phyloP scores from a whole-genome alignment of 768 basidiomycete species.

The Leccinum sublutescens region DNA sequence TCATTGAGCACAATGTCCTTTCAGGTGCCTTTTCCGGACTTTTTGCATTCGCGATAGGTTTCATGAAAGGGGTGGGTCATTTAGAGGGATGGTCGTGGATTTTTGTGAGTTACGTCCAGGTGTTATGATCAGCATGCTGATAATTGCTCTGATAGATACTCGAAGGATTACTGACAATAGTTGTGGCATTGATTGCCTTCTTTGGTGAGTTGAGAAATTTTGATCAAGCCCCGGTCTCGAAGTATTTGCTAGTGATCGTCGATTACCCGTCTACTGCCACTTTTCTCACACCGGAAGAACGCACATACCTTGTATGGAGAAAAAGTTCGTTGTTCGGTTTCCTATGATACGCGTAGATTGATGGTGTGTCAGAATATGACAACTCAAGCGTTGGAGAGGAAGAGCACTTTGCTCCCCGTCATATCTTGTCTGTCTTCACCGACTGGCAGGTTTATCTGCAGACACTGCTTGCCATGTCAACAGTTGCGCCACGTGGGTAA shows the following conservation, averaged over 20 bases:
- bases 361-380: constrained; percentile 42
- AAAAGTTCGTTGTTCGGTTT: constrained; percentile 12
- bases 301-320: constrained; percentile 19
- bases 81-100: constrained; percentile 67
- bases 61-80: constrained; percentile 47
- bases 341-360: constrained; percentile 47
- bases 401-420: constrained; percentile 54
- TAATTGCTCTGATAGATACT: constrained; percentile 9
- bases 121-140: background rate
- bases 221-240: background rate
- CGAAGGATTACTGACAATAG: constrained; percentile 54
- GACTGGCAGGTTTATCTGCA: constrained; percentile 61
- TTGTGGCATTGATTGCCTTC: constrained; percentile 52
- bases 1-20: background rate
- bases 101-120: constrained; percentile 43
- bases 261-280: constrained; percentile 39
- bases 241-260: constrained; percentile 44
- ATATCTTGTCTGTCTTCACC: constrained; percentile 49
- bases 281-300: constrained; percentile 18
- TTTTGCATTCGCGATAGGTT: constrained; percentile 53
- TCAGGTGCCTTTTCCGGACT: constrained; percentile 56
- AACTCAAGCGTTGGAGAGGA: constrained; percentile 33
- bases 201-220: constrained; percentile 37
- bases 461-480: constrained; percentile 38
- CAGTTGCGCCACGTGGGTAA: constrained; percentile 56